phyloP scores from a whole-genome alignment of 2,329 filamentous ascomycete genomes.

The Fusarium globosum region DNA sequence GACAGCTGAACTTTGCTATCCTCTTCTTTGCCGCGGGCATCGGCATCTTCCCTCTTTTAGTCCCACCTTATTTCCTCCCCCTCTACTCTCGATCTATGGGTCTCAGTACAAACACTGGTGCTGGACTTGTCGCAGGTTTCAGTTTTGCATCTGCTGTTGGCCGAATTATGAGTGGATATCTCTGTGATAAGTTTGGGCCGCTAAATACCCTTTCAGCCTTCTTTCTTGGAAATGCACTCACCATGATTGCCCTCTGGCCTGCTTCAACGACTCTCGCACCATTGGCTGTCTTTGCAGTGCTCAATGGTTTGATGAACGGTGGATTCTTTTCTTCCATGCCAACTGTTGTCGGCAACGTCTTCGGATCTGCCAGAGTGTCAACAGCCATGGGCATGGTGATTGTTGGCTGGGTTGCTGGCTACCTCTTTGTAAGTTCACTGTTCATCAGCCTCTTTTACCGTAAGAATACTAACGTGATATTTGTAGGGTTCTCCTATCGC shows the following conservation, averaged over 20 bases:
- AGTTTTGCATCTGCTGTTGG: constrained; percentile 70
- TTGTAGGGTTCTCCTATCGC: constrained; percentile 59
- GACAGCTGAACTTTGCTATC: constrained; percentile 60
- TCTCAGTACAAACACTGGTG: constrained; percentile 62
- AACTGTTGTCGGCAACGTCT: constrained; percentile 69
- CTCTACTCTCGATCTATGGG: constrained; percentile 67
- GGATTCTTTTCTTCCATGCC: constrained; percentile 74
- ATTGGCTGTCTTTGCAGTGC: constrained; percentile 65
- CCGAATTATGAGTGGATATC: constrained; percentile 63
- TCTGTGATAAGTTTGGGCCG: constrained; percentile 65
- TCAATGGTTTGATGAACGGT: constrained; percentile 71
- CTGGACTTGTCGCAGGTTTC: constrained; percentile 69
- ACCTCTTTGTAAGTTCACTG: constrained; percentile 62
- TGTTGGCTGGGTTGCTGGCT: constrained; percentile 70
- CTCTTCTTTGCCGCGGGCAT: constrained; percentile 66
- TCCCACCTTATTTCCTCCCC: constrained; percentile 71
- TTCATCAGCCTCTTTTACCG: rapidly evolving
- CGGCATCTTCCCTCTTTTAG: constrained; percentile 69
- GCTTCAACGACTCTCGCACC: constrained; percentile 65
- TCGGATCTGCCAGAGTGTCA: constrained; percentile 64
- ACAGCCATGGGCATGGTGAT: constrained; percentile 72
- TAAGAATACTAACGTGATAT: not conserved
- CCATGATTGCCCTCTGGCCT: constrained; percentile 71
- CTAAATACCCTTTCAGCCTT: constrained; percentile 66
- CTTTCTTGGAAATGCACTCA: constrained; percentile 63